Base-by-base conservation (phyloP, 495 filamentous ascomycete genomes). In the Xylaria longipes region DNA sequence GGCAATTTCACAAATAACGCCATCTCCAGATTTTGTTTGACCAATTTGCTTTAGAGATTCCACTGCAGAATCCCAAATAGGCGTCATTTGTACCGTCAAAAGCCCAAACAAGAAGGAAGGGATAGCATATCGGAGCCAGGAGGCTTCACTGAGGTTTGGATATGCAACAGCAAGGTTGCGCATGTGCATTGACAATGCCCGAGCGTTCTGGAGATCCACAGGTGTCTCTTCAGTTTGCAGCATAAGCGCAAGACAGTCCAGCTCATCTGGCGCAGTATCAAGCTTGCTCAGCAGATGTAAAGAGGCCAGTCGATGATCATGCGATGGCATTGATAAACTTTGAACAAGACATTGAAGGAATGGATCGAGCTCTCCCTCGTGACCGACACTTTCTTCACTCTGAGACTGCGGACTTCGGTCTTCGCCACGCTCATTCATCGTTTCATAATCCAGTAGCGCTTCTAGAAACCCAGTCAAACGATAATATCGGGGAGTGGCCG, bases 41-140 rank as follows among this genome's bases (percentile, higher is more conserved):
- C 90, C 89, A 61, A 98, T 90, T 33, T 90, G 86, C 73, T 92
- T 91, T 76, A 99, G 80, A 20, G 91, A 89, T 31, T 88, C 86
- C 41, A 90, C 87, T 20, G 92, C 89, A 72, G 97, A 93, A 72
- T 97, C 93, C 92, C 94, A 97, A 27, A 95, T 80, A 20, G 92
- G 93, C 6, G 94, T 84, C 68, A 97, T 83, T 72, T 91, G 92
- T 62, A 95, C 90, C 5, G 94, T 96, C 66, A 97, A 88, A 73
- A 98, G 87, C 52, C 95, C 95, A 77, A 98, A 98, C 75, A 92
- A 91, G 74, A 94, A 98, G 17, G 89, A 84, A 1, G 94, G 92
- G 37, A 98, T 86, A 7, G 95, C 85, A 73, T 84, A 85, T 39
- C 87, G 82, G 75, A 97, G 84, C 90, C 91, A 94, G 15, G 84